Percentiles rank a stretch among this genome's conserved stretches.
phyloP scores from a whole-genome alignment of 106 monocot genomes.

The Dendrobium officinale region DNA sequence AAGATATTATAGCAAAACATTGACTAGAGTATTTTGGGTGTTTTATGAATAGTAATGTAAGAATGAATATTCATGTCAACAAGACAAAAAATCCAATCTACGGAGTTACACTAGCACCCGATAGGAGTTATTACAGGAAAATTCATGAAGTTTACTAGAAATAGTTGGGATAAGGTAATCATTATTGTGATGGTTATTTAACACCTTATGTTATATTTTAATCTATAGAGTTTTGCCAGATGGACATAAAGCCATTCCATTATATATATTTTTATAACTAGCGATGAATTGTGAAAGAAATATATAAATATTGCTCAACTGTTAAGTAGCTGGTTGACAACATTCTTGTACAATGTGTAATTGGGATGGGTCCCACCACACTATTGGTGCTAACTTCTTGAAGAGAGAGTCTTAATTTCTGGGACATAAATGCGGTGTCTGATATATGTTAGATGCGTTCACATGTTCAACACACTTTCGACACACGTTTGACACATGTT shows the following conservation, averaged over 20 bases:
- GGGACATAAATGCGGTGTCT: too few species aligned
- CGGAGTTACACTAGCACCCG: background rate
- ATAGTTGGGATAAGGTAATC: background rate
- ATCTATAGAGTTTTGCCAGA: background rate
- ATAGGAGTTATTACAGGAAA: background rate
- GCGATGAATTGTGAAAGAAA: background rate
- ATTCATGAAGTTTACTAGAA: background rate
- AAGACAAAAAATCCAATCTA: too few species aligned
- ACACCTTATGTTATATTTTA: background rate
- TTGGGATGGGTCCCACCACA: too few species aligned
- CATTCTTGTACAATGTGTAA: background rate
- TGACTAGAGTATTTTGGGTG: background rate
- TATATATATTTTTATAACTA: background rate
- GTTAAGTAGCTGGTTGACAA: background rate
- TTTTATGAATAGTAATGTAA: background rate
- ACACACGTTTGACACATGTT: too few species aligned
- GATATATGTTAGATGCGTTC: too few species aligned
- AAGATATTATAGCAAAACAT: background rate
- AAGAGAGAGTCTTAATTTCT: too few species aligned
- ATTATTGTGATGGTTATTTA: background rate
- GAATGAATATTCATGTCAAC: too few species aligned
- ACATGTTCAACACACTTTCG: too few species aligned
- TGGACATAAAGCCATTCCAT: background rate
- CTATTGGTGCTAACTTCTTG: too few species aligned
- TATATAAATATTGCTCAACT: background rate